Evolutionary conservation across 2,329 filamentous ascomycete species (phyloP), one percentile per base, ranked within the genome.

Genomic region (Colletotrichum higginsianum): DNA sequence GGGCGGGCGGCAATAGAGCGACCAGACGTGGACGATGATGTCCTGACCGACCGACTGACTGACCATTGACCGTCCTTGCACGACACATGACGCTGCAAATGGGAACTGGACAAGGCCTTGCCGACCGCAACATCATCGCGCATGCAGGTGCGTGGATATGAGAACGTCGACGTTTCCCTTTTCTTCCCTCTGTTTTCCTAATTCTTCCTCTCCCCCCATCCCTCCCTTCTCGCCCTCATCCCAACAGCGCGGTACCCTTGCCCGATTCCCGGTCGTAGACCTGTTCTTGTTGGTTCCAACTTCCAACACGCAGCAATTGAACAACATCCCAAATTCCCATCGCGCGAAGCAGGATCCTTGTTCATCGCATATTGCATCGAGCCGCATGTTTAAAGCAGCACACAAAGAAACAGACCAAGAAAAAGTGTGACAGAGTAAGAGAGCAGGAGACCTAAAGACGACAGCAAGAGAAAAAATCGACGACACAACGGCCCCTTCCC

Each of bases 401-500:
- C 49, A 47, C 44, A 13, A 30, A 23, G 44, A 12, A 12, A 44
- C 11, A 23, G 26, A 30, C 6, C 4, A 9, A n/a, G 23, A 61
- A 21, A 49, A 13, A 38, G 7, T 6, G 26, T 12, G 13, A 35
- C 44, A 62, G 9, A 26, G 5, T 26, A 16, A 40, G n/a, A 23
- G n/a, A 23, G n/a, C n/a, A 12, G 47, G 44, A 38, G 57, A 38
- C 30, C 30, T 35, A 9, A 35, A 35, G 30, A 35, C 30, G 30
- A 35, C 30, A 35, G 30, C 8, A 35, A 35, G 30, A n/a, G 30
- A 16, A 16, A 38, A 50, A 60, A 42, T n/a, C 35, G 53, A 35
- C 30, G 53, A 23, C 15, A 57, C 53, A 16, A 68, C 40, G n/a
- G 38, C 18, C 58, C 30, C 56, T 18, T 69, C 79, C 80, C 80